Base-by-base conservation (phyloP, 169 alveolate species). In the Amoebophrya sp. region DNA sequence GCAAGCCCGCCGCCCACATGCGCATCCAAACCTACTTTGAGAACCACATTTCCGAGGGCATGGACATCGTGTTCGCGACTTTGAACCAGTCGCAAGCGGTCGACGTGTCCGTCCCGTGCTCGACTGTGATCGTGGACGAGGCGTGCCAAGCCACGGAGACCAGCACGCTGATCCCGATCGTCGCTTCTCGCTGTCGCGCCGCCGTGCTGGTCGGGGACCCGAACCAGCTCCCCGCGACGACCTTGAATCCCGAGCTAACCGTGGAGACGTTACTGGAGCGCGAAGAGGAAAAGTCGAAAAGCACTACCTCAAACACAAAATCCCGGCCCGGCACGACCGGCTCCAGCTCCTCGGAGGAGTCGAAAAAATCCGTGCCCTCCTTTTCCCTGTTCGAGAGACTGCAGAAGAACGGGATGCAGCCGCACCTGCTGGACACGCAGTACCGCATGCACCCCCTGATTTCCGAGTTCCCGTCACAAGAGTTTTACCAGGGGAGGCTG, bases 171-270 rank as follows among this genome's bases (percentile, higher is more conserved):
- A 47, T 47, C 18, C 66, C 66, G 66, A 47, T 47, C 18, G 66
- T 47, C 29, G 18, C 7, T 12, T 12, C 29, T 47, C 66, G 66
- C 18, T 47, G 66, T 18, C 66, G 66, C 66, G 7, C 66, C 29
- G 7, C 29, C 66, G 96, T 98, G 66, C 95, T 98, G 95, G 98
- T 98, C n/a, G 99, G 99, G 0, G 99, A 98, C 94, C 99, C 98
- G 93, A 97, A 97, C 93, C 98, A 98, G 95, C 95, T 97, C 35
- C 98, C 99, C 33, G 99, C 99, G 0, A 98, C 99, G 14, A 98
- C 97, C 3, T 97, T 97, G 94, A 95, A 97, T 47, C 66, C 66
- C 7, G 66, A 47, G 18, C 29, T 47, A 18, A 18, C 7, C 18
- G 66, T 18, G 29, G 66, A 12, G 18, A 18, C 66, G 29, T 47